Conservation (phyloP, 805 yeast species). For the Lipomyces anomalus region DNA sequence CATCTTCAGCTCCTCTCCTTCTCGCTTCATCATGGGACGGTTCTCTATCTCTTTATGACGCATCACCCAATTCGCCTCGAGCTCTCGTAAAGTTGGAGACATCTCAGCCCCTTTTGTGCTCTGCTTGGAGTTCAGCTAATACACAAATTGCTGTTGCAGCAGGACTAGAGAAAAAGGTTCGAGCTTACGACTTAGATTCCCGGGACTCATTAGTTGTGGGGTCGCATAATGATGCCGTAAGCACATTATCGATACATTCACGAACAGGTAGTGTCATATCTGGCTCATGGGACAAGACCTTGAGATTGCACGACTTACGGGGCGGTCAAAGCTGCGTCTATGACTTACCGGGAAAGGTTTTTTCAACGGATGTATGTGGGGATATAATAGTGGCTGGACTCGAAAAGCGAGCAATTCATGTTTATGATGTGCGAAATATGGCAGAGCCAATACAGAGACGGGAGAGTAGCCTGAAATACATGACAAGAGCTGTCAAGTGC, state of each 20-base stretch:
- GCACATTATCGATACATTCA: conserved; percentile 32
- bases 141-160: conserved; percentile 10
- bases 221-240: conserved; percentile 41
- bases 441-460: conserved; percentile 44
- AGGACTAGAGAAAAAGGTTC: conserved; percentile 13
- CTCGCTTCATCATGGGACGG: conserved; percentile 58
- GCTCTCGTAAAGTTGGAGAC: conserved; percentile 25
- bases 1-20: conserved; percentile 35
- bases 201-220: conserved; percentile 29
- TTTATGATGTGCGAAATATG: conserved; percentile 52
- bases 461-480: conserved; percentile 63
- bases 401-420: conserved; percentile 47
- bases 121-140: not conserved
- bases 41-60: conserved; percentile 41
- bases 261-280: conserved; percentile 39
- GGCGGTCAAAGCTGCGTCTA: conserved; percentile 18
- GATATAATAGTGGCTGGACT: conserved; percentile 48
- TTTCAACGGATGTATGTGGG: conserved; percentile 54
- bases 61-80: conserved; percentile 24
- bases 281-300: conserved; percentile 57
- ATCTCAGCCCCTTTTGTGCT: conserved; percentile 31
- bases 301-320: conserved; percentile 46
- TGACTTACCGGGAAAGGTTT: conserved; percentile 45
- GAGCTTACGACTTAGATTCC: conserved; percentile 43
- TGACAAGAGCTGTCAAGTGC: conserved; percentile 51